Evolutionary conservation across 345 rosid species (phyloP).

Genomic region (Murraya paniculata): DNA sequence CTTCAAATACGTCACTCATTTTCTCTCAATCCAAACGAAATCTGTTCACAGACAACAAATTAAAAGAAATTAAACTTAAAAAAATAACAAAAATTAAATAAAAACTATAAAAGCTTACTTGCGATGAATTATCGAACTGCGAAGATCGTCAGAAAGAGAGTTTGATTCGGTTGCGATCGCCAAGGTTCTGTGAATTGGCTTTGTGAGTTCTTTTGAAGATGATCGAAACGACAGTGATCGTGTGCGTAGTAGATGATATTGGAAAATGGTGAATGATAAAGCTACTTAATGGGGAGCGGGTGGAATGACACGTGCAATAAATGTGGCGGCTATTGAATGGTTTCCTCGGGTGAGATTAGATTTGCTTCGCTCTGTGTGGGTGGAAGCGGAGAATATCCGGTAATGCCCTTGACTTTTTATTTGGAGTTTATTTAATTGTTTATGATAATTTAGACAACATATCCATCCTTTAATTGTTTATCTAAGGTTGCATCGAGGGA

Average conservation of each 20-base stretch:
- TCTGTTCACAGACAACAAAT: neutral
- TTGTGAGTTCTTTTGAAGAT: neutral
- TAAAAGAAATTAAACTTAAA: neutral
- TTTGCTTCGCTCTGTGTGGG: neutral
- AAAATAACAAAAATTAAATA: neutral
- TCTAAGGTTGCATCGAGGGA: no score
- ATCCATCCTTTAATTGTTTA: no score
- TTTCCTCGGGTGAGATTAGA: neutral
- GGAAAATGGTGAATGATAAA: neutral
- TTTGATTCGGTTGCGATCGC: neutral
- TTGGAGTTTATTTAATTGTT: neutral
- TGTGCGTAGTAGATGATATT: neutral
- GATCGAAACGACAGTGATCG: neutral
- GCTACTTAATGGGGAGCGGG: neutral
- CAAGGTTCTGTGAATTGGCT: neutral
- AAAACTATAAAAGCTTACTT: neutral
- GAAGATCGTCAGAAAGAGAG: neutral
- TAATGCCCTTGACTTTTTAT: neutral
- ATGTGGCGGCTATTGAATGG: neutral
- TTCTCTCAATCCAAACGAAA: constrained; percentile 13
- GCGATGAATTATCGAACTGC: neutral
- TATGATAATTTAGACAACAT: neutral
- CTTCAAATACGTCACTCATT: constrained; percentile 62
- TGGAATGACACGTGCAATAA: neutral
- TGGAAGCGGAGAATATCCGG: constrained; percentile 6